Evolutionary conservation across 441 rosid species (phyloP).

Genomic region (Isatis lusitanica): DNA sequence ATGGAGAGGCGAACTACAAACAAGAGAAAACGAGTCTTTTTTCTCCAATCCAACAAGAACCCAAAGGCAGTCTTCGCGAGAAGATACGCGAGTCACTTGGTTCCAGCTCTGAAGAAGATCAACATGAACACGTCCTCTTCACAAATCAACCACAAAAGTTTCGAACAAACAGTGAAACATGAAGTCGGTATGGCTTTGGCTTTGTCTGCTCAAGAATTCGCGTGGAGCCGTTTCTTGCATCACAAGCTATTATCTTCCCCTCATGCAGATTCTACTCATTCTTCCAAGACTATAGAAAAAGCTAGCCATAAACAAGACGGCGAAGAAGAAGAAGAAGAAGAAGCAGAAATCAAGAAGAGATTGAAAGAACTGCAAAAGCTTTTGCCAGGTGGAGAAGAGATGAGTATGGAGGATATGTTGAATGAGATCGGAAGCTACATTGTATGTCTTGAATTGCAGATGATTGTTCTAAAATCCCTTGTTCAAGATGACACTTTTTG

Average conservation of each 20-base stretch:
- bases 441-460: constrained; percentile 43
- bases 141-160: neutral
- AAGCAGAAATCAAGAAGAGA: constrained; percentile 5
- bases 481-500: constrained; percentile 16
- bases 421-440: constrained; percentile 43
- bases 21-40: constrained; percentile 36
- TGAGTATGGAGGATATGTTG: constrained; percentile 35
- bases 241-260: constrained; percentile 26
- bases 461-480: constrained; percentile 32
- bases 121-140: neutral
- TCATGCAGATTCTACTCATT: neutral
- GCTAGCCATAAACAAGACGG: neutral
- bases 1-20: constrained; percentile 33
- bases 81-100: constrained; percentile 36
- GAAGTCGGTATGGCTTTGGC: constrained; percentile 47
- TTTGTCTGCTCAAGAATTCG: constrained; percentile 37
- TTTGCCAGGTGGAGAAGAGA: constrained; percentile 43
- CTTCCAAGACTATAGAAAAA: constrained; percentile 11
- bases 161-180: constrained; percentile 33
- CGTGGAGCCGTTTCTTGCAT: constrained; percentile 43
- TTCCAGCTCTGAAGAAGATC: constrained; percentile 40
- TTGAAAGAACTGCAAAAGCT: constrained; percentile 33
- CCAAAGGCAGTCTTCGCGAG: constrained; percentile 22
- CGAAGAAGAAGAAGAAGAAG: constrained; percentile 22
- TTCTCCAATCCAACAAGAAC: constrained; percentile 29